Percentiles rank a stretch among this genome's conserved stretches.
Conservation (phyloP, 1,139 yeast species). For the Nakaseomyces kungkrabaensis region DNA sequence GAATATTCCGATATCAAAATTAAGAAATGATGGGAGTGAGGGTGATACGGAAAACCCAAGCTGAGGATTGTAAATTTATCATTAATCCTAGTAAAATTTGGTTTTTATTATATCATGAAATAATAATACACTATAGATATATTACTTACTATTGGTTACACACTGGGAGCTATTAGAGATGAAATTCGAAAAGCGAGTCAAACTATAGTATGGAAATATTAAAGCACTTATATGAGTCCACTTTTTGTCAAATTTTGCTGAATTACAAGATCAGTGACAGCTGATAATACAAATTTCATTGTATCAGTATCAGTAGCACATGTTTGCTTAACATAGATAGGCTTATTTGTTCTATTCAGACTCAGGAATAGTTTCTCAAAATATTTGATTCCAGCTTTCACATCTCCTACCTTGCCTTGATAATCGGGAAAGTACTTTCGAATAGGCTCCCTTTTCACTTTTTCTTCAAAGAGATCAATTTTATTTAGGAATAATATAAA, state of each 20-base stretch:
- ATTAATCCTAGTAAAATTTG: no score
- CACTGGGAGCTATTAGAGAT: no score
- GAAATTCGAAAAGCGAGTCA: no score
- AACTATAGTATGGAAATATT: no score
- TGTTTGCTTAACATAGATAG: slow-evolving; percentile 82
- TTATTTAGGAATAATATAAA: slow-evolving; percentile 84
- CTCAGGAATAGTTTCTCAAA: slow-evolving; percentile 57
- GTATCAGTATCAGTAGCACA: slow-evolving; percentile 90
- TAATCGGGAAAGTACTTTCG: slow-evolving; percentile 65
- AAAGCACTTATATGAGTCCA: slow-evolving; percentile 49
- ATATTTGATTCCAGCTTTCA: slow-evolving; percentile 55
- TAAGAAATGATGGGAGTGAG: slow-evolving; percentile 8
- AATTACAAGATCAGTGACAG: slow-evolving; percentile 85
- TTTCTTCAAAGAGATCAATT: slow-evolving; percentile 68
- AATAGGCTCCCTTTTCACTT: slow-evolving; percentile 55
- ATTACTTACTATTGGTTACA: no score
- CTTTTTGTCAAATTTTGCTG: slow-evolving; percentile 75
- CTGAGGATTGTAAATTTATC: not conserved
- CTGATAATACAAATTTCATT: slow-evolving; percentile 83
- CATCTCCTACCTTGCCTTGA: slow-evolving; percentile 49
- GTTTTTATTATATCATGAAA: no score
- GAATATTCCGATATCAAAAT: slow-evolving; percentile 15
- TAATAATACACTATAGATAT: no score
- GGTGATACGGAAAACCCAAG: not conserved
- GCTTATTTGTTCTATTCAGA: slow-evolving; percentile 55